These are phyloP conservation scores for Trichoderma cornu-damae DNA, from an alignment of 2,329 filamentous ascomycete genomes.

Conservation along the genomic window DNA sequence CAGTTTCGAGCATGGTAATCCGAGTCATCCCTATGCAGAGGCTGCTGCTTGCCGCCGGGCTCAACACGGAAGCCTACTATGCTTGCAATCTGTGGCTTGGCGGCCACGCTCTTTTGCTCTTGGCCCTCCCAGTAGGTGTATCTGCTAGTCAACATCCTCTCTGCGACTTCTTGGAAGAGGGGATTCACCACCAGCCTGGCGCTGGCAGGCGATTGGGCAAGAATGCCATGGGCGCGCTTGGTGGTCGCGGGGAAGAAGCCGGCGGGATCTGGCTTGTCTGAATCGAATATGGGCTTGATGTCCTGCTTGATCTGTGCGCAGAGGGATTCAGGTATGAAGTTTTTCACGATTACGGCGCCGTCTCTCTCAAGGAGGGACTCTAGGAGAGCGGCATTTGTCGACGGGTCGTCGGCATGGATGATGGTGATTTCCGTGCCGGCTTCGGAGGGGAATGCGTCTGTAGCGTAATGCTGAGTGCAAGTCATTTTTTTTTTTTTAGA, in stretches of 20 bases:
- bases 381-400: constrained; percentile 22
- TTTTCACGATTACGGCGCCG: constrained; percentile 36
- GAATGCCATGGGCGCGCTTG: constrained; percentile 36
- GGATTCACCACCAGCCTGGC: constrained; percentile 35
- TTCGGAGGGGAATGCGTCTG: constrained; percentile 22
- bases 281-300: constrained; percentile 35
- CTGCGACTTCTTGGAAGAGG: constrained; percentile 33
- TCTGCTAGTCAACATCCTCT: constrained; percentile 32
- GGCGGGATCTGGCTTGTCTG: constrained; percentile 32
- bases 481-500: constrained; percentile 13
- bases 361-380: constrained; percentile 28
- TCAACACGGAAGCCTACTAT: constrained; percentile 37
- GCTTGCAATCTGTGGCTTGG: constrained; percentile 35
- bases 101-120: constrained; percentile 28
- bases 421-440: constrained; percentile 23
- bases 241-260: constrained; percentile 39
- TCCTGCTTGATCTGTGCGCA: constrained; percentile 35
- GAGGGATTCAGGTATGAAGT: constrained; percentile 31
- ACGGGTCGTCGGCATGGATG: constrained; percentile 23
- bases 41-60: constrained; percentile 37
- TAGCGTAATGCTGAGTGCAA: constrained; percentile 11
- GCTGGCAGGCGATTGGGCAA: constrained; percentile 35
- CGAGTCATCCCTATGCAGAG: constrained; percentile 36
- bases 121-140: constrained; percentile 36
- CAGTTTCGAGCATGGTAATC: constrained; percentile 29